Base-by-base conservation (phyloP, 257 asterid species). In the Knoxia roxburghii region DNA sequence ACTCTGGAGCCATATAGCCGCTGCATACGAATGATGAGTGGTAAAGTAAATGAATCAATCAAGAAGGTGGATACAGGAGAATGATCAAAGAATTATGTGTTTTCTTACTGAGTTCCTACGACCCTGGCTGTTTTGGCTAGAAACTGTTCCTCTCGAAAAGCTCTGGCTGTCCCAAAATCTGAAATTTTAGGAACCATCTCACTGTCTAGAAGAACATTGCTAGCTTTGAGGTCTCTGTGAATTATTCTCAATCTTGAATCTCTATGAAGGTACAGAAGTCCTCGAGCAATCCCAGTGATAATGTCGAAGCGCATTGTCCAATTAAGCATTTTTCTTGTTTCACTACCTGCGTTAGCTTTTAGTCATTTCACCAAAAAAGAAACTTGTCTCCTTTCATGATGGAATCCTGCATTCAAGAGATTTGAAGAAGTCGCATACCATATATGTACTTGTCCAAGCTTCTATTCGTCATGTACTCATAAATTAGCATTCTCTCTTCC, bases 1-100 rank as follows among this genome's bases (percentile, higher is more conserved):
- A 83, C 24, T 83, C 85, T 0, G 87, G 85, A 6, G 87, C 73
- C 82, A 80, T 80, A 51, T 83, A 80, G 9, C 83, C 82, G 8
- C 80, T 83, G 48, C 79, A 69, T 57, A 9, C 5, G 39, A 12
- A 7, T 30, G 15, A 37, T 53, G 30, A 23, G 18, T 37, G 12
- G 14, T 27, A 54, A 4, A 35, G 40, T 53, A 27, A 3, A 24
- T 33, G 15, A 37, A 59, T 26, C 59, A 21, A n/a, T 4, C 45
- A 69, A 58, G 17, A 51, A 21, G 13, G 32, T 10, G 0, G 43
- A n/a, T 26, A 60, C 1, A 14, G 9, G 12, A 24, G n/a, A 52
- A 37, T 1, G n/a, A 53, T 4, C 21, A 37, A 67, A 1, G 29
- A 48, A 48, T 5, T 4, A 5, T 8, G 14, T 26, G 30, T n/a